Percentiles rank a stretch among this genome's conserved stretches.
These are phyloP conservation scores for Nadsonia commutata DNA, from an alignment of 1,139 yeast genomes.

Conservation along the genomic window DNA sequence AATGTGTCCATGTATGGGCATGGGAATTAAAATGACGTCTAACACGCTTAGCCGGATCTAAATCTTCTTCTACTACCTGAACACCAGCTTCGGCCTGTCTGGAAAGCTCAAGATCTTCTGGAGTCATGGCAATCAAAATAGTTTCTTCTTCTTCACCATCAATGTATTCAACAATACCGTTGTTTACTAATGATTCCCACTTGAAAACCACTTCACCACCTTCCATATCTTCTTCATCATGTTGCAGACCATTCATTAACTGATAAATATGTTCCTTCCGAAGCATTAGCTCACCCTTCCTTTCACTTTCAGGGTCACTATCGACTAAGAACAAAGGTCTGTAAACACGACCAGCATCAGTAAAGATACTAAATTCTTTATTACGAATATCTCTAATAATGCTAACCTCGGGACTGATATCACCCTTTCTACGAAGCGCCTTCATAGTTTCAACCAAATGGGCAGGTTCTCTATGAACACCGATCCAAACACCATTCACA, in stretches of 20 bases:
- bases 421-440: constrained; percentile 87
- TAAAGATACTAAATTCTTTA: constrained; percentile 85
- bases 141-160: constrained; percentile 98
- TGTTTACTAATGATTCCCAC: constrained; percentile 73
- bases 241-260: constrained; percentile 50
- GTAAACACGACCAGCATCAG: constrained; percentile 97
- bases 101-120: constrained; percentile 78
- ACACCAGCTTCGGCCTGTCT: constrained; percentile 38
- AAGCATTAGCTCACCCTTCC: constrained; percentile 66
- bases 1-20: constrained; percentile 88
- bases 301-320: constrained; percentile 55
- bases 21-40: constrained; percentile 49
- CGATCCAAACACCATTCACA: constrained; percentile 98
- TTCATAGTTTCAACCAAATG: constrained; percentile 82
- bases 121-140: constrained; percentile 96
- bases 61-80: constrained; percentile 31
- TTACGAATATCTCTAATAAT: constrained; percentile 94
- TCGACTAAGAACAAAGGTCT: constrained; percentile 90
- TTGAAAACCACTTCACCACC: constrained; percentile 40
- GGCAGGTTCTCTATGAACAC: constrained; percentile 94
- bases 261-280: constrained; percentile 71
- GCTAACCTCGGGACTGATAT: constrained; percentile 90
- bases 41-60: constrained; percentile 79
- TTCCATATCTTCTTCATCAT: constrained; percentile 26
- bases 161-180: constrained; percentile 84